Base-by-base conservation (phyloP, 2,329 filamentous ascomycete genomes). In the Trichothecium roseum region DNA sequence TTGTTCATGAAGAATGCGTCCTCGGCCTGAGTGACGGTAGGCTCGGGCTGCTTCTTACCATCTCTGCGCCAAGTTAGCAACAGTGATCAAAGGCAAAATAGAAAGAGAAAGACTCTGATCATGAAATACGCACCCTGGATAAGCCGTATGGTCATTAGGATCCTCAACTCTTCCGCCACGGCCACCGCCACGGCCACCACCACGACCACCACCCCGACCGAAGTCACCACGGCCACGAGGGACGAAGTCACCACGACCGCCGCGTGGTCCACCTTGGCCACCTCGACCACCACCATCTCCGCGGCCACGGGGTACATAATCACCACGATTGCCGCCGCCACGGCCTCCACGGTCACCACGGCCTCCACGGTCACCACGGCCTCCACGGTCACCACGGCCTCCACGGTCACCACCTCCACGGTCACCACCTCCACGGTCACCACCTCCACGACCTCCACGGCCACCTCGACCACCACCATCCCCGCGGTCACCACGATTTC, bases 1-100 rank as follows among this genome's bases (percentile, higher is more conserved):
- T 49, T 40, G 4, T 52, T 28, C 26, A 34, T 45, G 24, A 68
- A 40, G 4, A 68, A 50, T 6, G 54, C 45, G 35, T 69, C 44
- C 39, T 71, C 67, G 0, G 69, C 53, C 15, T 56, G 34, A 1
- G 48, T 47, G 20, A 62, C 43, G 9, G 40, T 22, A 14, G 42
- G 16, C 28, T 62, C 54, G n/a, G 29, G 13, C 16, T 30, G 12
- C 7, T 24, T 17, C 13, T 17, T 12, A 3, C 34, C 34, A 13
- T 35, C 17, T 18, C 17, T n/a, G 9, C 57, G 57, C 20, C 15
- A 13, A 14, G 18, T 47, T 32, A 45, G 37, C 18, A n/a, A n/a
- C n/a, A n/a, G n/a, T n/a, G n/a, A n/a, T n/a, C n/a, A n/a, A n/a
- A n/a, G 10, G 28, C 28, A 15, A n/a, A n/a, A 15, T n/a, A 29